phyloP scores from a whole-genome alignment of 1,139 yeast species.

The Hansenula sp. region DNA sequence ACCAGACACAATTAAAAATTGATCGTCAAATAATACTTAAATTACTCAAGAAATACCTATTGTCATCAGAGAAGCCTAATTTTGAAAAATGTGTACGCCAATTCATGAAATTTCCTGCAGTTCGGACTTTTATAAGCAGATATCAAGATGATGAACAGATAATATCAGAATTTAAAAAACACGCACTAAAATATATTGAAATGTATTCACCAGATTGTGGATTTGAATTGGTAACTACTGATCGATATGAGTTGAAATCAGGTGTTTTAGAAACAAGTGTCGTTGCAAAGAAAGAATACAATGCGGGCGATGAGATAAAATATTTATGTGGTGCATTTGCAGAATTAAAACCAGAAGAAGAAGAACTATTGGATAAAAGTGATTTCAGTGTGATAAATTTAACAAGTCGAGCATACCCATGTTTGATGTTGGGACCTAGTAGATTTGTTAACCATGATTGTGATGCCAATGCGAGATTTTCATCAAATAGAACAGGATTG shows the following conservation, averaged over 20 bases:
- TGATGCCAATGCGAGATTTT: slow-evolving; percentile 35
- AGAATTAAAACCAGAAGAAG: slow-evolving; percentile 30
- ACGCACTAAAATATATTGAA: slow-evolving; percentile 32
- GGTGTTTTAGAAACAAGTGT: slow-evolving; percentile 35
- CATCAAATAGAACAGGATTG: slow-evolving; percentile 27
- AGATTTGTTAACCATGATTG: slow-evolving; percentile 46
- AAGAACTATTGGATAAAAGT: slow-evolving; percentile 24
- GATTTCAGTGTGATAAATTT: slow-evolving; percentile 39
- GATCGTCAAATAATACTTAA: slow-evolving; percentile 17
- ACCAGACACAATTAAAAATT: slow-evolving; percentile 20
- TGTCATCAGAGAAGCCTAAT: slow-evolving; percentile 10
- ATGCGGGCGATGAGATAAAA: slow-evolving; percentile 30
- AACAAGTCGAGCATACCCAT: slow-evolving; percentile 29
- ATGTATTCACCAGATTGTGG: slow-evolving; percentile 33
- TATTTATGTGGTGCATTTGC: slow-evolving; percentile 36
- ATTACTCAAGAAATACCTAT: slow-evolving; percentile 15
- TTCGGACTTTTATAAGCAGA: slow-evolving; percentile 25
- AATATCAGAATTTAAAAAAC: slow-evolving; percentile 31
- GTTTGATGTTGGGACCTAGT: slow-evolving; percentile 44
- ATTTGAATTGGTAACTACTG: slow-evolving; percentile 39
- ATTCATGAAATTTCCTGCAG: slow-evolving; percentile 25
- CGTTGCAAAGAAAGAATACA: slow-evolving; percentile 29
- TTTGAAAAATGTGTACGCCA: slow-evolving; percentile 21
- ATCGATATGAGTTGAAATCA: slow-evolving; percentile 29
- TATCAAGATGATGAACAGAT: slow-evolving; percentile 14